Conservation (phyloP, 106 monocot genomes). For the Dendrobium catenatum region DNA sequence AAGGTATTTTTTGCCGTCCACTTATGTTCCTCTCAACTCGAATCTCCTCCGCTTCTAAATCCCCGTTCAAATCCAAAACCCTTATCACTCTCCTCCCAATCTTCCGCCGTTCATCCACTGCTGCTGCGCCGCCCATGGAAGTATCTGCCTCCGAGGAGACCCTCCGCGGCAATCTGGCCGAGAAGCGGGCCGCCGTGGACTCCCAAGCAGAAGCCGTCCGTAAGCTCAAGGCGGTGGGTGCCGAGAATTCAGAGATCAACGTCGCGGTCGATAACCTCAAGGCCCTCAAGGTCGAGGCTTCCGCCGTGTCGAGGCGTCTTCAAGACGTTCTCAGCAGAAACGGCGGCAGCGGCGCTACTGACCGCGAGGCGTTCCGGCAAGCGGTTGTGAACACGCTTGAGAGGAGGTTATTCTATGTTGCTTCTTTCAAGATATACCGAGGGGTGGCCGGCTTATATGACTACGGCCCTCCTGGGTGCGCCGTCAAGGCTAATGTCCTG, state of each 20-base stretch:
- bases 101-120: neutral
- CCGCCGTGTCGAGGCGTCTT: slow-evolving; percentile 38
- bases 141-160: slow-evolving; percentile 20
- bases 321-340: slow-evolving; percentile 24
- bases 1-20: neutral
- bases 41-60: neutral
- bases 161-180: slow-evolving; percentile 45
- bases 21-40: neutral
- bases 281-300: slow-evolving; percentile 13
- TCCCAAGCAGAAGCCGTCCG: slow-evolving; percentile 53
- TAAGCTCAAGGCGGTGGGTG: slow-evolving; percentile 35
- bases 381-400: slow-evolving; percentile 70
- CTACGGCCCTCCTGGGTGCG: slow-evolving; percentile 86
- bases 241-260: slow-evolving; percentile 35
- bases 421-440: slow-evolving; percentile 90
- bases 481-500: slow-evolving; percentile 80
- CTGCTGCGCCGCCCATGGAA: slow-evolving; percentile 6
- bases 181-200: slow-evolving; percentile 42
- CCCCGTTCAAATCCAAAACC: neutral
- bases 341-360: slow-evolving; percentile 8
- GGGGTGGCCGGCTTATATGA: slow-evolving; percentile 89
- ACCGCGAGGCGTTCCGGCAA: slow-evolving; percentile 52
- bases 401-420: slow-evolving; percentile 73
- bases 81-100: slow-evolving; percentile 12
- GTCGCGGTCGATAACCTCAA: slow-evolving; percentile 56